Percentiles rank a stretch among this genome's conserved stretches.
Conservation (phyloP, 1,139 yeast species). For the Debaryomyces udenii region DNA sequence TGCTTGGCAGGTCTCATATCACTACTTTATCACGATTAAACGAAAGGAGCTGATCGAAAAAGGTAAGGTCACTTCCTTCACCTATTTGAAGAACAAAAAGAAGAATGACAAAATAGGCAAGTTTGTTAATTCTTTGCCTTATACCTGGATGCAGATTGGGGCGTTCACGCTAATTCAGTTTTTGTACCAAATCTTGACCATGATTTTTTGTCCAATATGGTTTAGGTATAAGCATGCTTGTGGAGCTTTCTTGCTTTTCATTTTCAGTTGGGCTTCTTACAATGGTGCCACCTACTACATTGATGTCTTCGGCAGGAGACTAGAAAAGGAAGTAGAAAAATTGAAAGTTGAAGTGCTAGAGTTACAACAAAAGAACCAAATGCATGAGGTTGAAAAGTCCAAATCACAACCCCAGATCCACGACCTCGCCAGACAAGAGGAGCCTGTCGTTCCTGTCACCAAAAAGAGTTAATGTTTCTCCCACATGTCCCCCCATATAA, state of each 20-base stretch:
- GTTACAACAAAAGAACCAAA: slow-evolving; percentile 59
- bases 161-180: slow-evolving; percentile 89
- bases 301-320: slow-evolving; percentile 85
- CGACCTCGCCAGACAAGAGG: neutral
- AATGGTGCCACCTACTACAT: slow-evolving; percentile 95
- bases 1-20: slow-evolving; percentile 90
- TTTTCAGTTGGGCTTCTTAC: slow-evolving; percentile 78
- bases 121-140: slow-evolving; percentile 81
- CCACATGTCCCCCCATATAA: no score
- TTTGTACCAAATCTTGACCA: slow-evolving; percentile 82
- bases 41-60: slow-evolving; percentile 79
- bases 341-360: slow-evolving; percentile 69
- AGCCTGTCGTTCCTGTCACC: neutral
- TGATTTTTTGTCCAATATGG: slow-evolving; percentile 89
- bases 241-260: slow-evolving; percentile 65
- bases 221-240: slow-evolving; percentile 70
- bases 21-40: slow-evolving; percentile 85
- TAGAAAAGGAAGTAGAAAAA: slow-evolving; percentile 77
- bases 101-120: slow-evolving; percentile 68
- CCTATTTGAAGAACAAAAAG: slow-evolving; percentile 75
- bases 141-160: slow-evolving; percentile 76
- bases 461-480: no score
- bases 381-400: slow-evolving; percentile 17
- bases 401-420: slow-evolving; percentile 1
- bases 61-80: slow-evolving; percentile 88